Evolutionary conservation across 2,329 filamentous ascomycete species (phyloP).

Genomic region (Xylaria sp.): DNA sequence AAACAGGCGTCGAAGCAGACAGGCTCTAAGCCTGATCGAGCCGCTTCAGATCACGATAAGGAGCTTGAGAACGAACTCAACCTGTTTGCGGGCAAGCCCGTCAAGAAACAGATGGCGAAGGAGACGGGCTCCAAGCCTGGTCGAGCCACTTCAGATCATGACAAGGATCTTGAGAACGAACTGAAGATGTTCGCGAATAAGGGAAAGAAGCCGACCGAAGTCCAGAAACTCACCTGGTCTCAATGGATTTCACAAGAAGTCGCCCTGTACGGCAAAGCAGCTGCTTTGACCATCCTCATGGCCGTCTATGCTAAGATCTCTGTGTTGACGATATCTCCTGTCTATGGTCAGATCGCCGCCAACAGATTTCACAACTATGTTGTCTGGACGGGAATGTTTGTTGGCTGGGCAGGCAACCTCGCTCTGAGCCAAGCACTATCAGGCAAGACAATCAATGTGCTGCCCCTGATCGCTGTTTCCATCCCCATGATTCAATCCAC

Average conservation of each 20-base stretch:
- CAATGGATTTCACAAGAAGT: slow-evolving; percentile 36
- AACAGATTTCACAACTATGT: slow-evolving; percentile 64
- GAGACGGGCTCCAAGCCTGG: slow-evolving; percentile 27
- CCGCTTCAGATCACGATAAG: slow-evolving; percentile 42
- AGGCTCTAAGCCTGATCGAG: slow-evolving; percentile 27
- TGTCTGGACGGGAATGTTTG: slow-evolving; percentile 60
- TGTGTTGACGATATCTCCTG: slow-evolving; percentile 72
- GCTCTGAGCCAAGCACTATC: slow-evolving; percentile 46
- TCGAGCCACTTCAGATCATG: slow-evolving; percentile 38
- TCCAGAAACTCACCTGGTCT: slow-evolving; percentile 19
- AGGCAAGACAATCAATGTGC: slow-evolving; percentile 45
- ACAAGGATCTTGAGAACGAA: slow-evolving; percentile 50
- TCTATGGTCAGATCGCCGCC: slow-evolving; percentile 80
- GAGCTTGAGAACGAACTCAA: slow-evolving; percentile 51
- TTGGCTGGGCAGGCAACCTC: slow-evolving; percentile 66
- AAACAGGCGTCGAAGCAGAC: slow-evolving; percentile 28
- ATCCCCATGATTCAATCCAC: slow-evolving; percentile 68
- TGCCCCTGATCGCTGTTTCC: slow-evolving; percentile 71
- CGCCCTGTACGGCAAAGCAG: slow-evolving; percentile 38
- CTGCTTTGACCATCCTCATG: slow-evolving; percentile 48
- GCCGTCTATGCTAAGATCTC: slow-evolving; percentile 66
- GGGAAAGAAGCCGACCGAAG: too few relatives aligned
- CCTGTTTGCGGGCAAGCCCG: slow-evolving; percentile 37
- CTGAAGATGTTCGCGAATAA: slow-evolving; percentile 43
- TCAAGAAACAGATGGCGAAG: slow-evolving; percentile 27